Evolutionary conservation across 805 yeast species (phyloP), one percentile per base, ranked within the genome.

Genomic region (Candida wancherniae): DNA sequence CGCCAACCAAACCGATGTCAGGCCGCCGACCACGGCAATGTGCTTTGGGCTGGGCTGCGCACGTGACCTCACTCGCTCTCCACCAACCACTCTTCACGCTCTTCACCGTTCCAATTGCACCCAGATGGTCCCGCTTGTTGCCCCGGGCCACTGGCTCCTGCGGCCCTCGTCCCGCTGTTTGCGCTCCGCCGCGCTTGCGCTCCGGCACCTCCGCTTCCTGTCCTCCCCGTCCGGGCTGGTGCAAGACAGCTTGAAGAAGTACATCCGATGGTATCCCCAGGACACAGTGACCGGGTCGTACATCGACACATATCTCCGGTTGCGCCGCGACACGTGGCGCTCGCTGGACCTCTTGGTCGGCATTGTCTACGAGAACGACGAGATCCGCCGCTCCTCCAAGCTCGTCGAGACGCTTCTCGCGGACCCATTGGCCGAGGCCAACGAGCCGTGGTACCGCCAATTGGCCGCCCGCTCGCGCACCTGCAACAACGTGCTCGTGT

Each of bases 401-500:
- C 20, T 65, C n/a, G 24, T 65, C 5, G 67, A 63, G 22, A 36
- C 55, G 3, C 38, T 65, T 8, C 47, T 65, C 22, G 63, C 70
- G 1, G 70, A 65, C 34, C 71, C 71, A 5, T 48, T 65, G 29
- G 52, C 70, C 9, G 46, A 40, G 9, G 44, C 42, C 9, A 61
- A 57, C 35, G 36, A 46, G 14, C n/a, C 19, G 9, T 61, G 69
- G 69, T 58, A 55, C 15, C 28, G 47, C n/a, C 28, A 39, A 16
- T 36, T 65, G 4, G 42, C 24, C 6, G 25, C 29, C 3, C 47
- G 71, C 26, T 17, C 44, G 12, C 34, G 47, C 8, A 18, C 31
- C 1, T 33, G 35, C 7, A 53, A 48, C 25, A 51, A 51, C 30
- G 29, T 31, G 8, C 54, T 62, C 29, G 26, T 29, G 5, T 54